A percentile compares a stretch with the other conserved stretches of the same genome.
These are phyloP conservation scores for Posidonia australis DNA, from an alignment of 106 monocot species.

Conservation along the genomic window DNA sequence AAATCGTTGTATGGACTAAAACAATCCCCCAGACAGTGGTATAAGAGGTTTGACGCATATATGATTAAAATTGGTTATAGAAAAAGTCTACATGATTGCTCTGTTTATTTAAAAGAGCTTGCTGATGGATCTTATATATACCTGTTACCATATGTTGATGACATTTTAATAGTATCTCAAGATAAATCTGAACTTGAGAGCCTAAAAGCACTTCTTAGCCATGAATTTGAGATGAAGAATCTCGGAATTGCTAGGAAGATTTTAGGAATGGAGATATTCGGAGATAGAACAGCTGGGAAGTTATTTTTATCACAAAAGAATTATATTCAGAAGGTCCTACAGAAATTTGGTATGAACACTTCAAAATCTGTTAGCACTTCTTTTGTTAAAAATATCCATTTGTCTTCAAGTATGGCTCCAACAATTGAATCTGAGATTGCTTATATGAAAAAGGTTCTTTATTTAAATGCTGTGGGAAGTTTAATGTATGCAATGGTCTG, in stretches of 20 bases:
- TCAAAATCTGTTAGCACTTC: neutral
- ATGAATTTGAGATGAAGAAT: neutral
- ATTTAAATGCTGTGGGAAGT: neutral
- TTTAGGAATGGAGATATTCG: no score
- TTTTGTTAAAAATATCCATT: neutral
- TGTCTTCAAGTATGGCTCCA: neutral
- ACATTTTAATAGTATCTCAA: neutral
- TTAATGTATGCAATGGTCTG: no score
- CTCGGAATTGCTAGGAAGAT: neutral
- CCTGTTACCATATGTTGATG: constrained; percentile 3
- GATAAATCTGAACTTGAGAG: neutral
- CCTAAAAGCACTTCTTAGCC: neutral
- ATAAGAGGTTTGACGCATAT: neutral
- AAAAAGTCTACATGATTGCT: neutral
- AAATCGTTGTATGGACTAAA: neutral
- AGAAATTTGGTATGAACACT: neutral
- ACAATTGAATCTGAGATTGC: neutral
- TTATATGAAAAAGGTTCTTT: neutral
- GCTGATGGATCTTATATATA: no score
- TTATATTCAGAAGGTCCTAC: neutral
- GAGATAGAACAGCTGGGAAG: no score
- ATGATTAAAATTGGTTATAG: neutral
- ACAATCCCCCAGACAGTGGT: neutral
- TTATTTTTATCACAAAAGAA: neutral
- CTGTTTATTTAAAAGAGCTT: neutral